Conservation (phyloP, 306 rosid genomes). For the Fragaria ananassa region DNA sequence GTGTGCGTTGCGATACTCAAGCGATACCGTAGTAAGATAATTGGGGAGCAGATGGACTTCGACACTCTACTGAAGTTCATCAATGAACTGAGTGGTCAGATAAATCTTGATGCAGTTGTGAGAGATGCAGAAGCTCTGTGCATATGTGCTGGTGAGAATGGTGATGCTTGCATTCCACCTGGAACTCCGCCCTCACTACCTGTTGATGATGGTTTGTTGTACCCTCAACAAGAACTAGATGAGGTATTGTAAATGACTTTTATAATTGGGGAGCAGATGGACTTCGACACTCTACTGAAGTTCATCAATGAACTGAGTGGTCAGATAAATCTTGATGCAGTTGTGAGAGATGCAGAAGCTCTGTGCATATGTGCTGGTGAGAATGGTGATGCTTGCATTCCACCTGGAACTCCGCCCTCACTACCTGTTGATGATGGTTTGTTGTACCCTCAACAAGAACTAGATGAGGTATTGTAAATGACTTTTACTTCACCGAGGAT, state of each 20-base stretch:
- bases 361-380: constrained; percentile 87
- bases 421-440: constrained; percentile 70
- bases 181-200: constrained; percentile 98
- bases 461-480: constrained; percentile 65
- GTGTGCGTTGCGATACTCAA: constrained; percentile 87
- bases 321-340: constrained; percentile 70
- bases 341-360: constrained; percentile 90
- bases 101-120: constrained; percentile 67
- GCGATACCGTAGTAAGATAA: constrained; percentile 69
- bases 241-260: constrained; percentile 50
- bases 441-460: constrained; percentile 61
- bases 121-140: constrained; percentile 95
- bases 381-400: constrained; percentile 83
- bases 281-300: constrained; percentile 91
- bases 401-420: constrained; percentile 99
- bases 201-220: constrained; percentile 56
- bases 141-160: constrained; percentile 88
- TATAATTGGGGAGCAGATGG: constrained; percentile 87
- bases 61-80: constrained; percentile 93
- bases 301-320: constrained; percentile 91
- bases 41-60: constrained; percentile 93
- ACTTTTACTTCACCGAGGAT: neutral
- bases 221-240: constrained; percentile 68
- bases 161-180: constrained; percentile 88
- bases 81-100: constrained; percentile 83